These are phyloP conservation scores for Sindora glabra DNA, from an alignment of 306 rosid species.

Conservation along the genomic window DNA sequence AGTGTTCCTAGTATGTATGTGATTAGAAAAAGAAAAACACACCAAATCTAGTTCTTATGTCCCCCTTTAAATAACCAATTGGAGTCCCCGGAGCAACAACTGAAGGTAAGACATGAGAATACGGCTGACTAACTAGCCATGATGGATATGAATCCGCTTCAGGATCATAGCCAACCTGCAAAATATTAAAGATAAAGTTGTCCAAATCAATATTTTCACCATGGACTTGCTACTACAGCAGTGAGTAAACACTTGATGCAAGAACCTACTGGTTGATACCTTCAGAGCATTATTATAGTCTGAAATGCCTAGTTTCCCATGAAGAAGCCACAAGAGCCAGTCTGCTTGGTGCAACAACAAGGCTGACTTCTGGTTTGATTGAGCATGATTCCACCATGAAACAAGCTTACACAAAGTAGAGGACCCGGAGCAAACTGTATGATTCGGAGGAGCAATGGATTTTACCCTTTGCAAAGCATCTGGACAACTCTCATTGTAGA, in stretches of 20 bases:
- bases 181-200: slow-evolving; percentile 10
- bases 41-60: slow-evolving; percentile 48
- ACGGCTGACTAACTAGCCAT: slow-evolving; percentile 72
- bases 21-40: slow-evolving; percentile 6
- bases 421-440: slow-evolving; percentile 76
- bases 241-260: neutral
- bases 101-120: slow-evolving; percentile 66
- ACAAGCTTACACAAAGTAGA: slow-evolving; percentile 83
- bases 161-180: slow-evolving; percentile 95
- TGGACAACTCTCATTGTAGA: slow-evolving; percentile 77
- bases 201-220: neutral
- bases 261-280: slow-evolving; percentile 26
- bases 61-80: slow-evolving; percentile 56
- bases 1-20: neutral
- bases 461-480: too few relatives aligned
- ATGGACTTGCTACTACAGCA: neutral
- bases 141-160: slow-evolving; percentile 73
- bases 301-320: slow-evolving; percentile 78
- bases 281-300: slow-evolving; percentile 89
- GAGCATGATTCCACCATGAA: slow-evolving; percentile 68
- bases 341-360: slow-evolving; percentile 88
- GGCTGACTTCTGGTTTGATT: slow-evolving; percentile 40
- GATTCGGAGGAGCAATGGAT: slow-evolving; percentile 86
- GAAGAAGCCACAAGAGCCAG: slow-evolving; percentile 94
- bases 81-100: slow-evolving; percentile 84